Conservation (phyloP, 768 basidiomycete species). For the Lyophyllum semitale region DNA sequence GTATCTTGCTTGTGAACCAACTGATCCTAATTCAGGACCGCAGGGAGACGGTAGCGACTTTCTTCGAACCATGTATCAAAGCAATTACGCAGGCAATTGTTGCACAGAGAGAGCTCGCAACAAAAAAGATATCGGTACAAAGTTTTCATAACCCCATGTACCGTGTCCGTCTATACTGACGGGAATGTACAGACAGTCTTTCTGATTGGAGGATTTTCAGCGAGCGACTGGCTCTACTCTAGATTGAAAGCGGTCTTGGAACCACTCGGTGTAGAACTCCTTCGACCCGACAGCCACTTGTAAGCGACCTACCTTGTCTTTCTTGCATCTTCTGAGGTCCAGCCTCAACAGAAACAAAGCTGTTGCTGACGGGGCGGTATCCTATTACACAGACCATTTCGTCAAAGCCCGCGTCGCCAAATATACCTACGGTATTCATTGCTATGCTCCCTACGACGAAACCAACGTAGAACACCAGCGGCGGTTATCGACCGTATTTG, state of each 20-base stretch:
- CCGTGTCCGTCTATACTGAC: background rate
- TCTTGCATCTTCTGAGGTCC: background rate
- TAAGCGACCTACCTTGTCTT: constrained; percentile 1
- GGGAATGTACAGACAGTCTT: constrained; percentile 32
- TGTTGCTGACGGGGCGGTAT: constrained; percentile 46
- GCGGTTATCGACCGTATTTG: constrained; percentile 1
- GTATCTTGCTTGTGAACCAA: too few species aligned
- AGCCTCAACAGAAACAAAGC: constrained; percentile 41
- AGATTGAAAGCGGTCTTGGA: constrained; percentile 24
- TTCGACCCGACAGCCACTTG: constrained; percentile 21
- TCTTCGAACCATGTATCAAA: background rate
- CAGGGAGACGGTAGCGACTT: too few species aligned
- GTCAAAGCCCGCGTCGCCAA: constrained; percentile 41
- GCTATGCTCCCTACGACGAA: constrained; percentile 9
- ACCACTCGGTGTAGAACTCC: constrained; percentile 17
- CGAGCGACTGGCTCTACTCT: constrained; percentile 43
- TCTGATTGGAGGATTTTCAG: constrained; percentile 47
- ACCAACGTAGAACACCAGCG: constrained; percentile 18
- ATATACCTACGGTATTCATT: constrained; percentile 35
- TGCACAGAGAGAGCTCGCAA: background rate
- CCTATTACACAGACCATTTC: constrained; percentile 43
- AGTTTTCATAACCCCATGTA: background rate
- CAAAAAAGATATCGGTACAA: constrained; percentile 20
- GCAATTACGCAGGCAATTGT: background rate
- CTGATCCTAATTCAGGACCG: too few species aligned